Evolutionary conservation across 83 land plant species (phyloP).

Genomic region (Thuja plicata): DNA sequence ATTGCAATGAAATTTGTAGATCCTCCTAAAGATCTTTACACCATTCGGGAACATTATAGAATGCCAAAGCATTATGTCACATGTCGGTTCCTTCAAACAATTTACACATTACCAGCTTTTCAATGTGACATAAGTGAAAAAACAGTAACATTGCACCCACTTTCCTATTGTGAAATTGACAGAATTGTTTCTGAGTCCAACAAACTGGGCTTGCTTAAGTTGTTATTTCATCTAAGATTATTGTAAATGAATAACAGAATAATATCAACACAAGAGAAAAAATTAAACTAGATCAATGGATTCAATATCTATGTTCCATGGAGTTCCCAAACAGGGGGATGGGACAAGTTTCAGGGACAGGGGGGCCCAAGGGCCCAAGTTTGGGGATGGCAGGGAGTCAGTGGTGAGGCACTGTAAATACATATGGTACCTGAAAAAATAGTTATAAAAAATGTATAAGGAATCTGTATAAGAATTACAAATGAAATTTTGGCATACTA

Average conservation of each 20-base stretch:
- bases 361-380: too few species aligned
- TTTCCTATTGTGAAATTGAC: not conserved
- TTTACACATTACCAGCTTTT: slow-evolving; percentile 3
- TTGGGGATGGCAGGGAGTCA: too few species aligned
- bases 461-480: too few species aligned
- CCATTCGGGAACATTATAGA: not conserved
- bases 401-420: too few species aligned
- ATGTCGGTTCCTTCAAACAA: not conserved
- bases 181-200: not conserved
- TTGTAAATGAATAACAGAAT: not conserved
- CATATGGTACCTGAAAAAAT: too few species aligned
- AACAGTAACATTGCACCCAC: not conserved
- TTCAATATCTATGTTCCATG: not conserved
- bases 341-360: too few species aligned
- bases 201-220: not conserved
- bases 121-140: not conserved
- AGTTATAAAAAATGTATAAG: too few species aligned
- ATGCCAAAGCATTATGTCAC: not conserved
- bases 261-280: not conserved
- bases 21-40: not conserved
- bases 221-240: not conserved
- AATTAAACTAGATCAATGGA: not conserved
- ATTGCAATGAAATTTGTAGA: not conserved
- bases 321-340: too few species aligned
- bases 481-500: too few species aligned